phyloP scores from a whole-genome alignment of 257 asterid species.

The Lycium ferocissimum region DNA sequence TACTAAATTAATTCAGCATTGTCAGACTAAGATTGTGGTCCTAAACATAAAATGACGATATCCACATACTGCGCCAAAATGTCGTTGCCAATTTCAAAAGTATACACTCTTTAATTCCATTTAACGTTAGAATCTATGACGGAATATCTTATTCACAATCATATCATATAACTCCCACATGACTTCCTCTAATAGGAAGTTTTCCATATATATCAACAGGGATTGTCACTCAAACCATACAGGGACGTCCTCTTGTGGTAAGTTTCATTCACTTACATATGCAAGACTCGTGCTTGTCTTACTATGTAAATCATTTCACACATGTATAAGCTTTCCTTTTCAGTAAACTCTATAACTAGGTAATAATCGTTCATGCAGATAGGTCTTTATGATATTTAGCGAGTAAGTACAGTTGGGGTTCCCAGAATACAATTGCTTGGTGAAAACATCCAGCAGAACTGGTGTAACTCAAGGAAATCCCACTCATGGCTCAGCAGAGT shows the following conservation, averaged over 20 bases:
- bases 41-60: neutral
- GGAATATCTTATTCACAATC: neutral
- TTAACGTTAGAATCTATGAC: neutral
- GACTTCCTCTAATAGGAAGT: slow-evolving; percentile 14
- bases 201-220: neutral
- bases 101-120: slow-evolving; percentile 4
- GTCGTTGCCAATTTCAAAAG: neutral
- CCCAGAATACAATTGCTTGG: neutral
- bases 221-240: neutral
- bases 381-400: neutral
- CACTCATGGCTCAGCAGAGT: slow-evolving; percentile 24
- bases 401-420: neutral
- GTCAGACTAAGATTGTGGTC: neutral
- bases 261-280: neutral
- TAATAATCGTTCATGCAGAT: neutral
- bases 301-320: neutral
- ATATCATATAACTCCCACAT: neutral
- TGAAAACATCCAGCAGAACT: neutral
- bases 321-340: neutral
- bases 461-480: neutral
- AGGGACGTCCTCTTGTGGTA: slow-evolving; percentile 1
- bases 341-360: neutral
- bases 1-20: neutral
- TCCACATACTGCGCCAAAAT: slow-evolving; percentile 2
- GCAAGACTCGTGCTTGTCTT: neutral